Conservation (phyloP, 1,139 yeast genomes). For the Kazachstania sp. region DNA sequence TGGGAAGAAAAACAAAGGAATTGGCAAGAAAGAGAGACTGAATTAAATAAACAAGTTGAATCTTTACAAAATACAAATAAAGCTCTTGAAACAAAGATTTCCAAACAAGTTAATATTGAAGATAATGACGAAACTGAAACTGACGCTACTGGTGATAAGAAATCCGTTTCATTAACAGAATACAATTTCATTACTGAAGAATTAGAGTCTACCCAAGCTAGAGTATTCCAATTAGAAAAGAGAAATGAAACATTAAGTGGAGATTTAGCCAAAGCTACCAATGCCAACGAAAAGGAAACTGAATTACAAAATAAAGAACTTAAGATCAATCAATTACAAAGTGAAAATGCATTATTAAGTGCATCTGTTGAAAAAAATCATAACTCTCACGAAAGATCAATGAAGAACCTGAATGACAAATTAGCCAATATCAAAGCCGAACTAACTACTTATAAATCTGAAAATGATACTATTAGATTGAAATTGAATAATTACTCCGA, state of each 20-base stretch:
- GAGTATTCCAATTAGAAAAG: constrained; percentile 63
- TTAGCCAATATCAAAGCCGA: constrained; percentile 39
- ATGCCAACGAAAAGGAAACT: constrained; percentile 28
- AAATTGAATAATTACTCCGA: constrained; percentile 44
- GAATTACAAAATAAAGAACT: constrained; percentile 32
- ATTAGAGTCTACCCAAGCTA: constrained; percentile 60
- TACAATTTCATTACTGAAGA: constrained; percentile 65
- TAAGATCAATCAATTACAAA: constrained; percentile 49
- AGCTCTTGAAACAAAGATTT: constrained; percentile 49
- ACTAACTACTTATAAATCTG: constrained; percentile 40
- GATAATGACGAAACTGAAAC: constrained; percentile 18
- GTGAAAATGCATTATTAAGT: constrained; percentile 55
- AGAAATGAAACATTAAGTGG: constrained; percentile 68
- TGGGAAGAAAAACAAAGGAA: constrained; percentile 57
- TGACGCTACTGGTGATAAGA: constrained; percentile 1
- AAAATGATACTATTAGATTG: constrained; percentile 42
- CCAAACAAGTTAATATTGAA: constrained; percentile 38
- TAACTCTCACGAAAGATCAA: constrained; percentile 27
- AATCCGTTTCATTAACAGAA: constrained; percentile 16
- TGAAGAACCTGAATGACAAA: constrained; percentile 33
- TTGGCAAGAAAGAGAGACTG: constrained; percentile 47
- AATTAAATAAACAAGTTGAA: constrained; percentile 37
- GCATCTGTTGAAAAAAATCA: constrained; percentile 53
- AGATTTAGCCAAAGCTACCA: constrained; percentile 43
- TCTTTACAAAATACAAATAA: constrained; percentile 38